Evolutionary conservation across 257 asterid genomes (phyloP), one percentile per base, ranked within the genome.

Genomic region (Plantago major): DNA sequence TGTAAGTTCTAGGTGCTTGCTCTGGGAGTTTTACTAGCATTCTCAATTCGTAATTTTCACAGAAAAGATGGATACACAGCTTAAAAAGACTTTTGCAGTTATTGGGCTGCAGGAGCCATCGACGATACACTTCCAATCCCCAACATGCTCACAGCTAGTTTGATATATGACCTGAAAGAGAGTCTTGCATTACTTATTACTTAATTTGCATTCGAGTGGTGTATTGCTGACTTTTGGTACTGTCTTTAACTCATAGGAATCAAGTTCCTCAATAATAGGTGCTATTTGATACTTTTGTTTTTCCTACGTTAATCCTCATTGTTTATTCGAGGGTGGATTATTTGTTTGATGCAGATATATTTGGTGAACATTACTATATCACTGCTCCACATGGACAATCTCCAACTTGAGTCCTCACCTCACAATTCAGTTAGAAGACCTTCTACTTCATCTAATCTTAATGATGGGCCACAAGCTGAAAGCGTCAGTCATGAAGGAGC

Each of bases 351-450:
- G 87, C 95, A 92, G 97, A 76, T 92, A 79, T 76, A 89, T 74
- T 74, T 80, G 89, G 96, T 83, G 83, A 92, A 86, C 78, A 81
- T 86, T 65, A 74, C 84, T 66, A 80, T 86, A 61, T 89, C 99
- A 58, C 95, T 89, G 60, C 78, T 92, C 57, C 81, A 89, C 73
- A 86, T 92, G 90, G 95, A 86, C 84, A 85, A 79, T 78, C 81
- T 89, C 70, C 80, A 81, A 67, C 75, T 66, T 57, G 84, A 83
- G 76, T 67, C 74, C 64, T 72, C 80, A 55, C 72, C 88, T 52
- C 62, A 59, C 73, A 83, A 83, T 76, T 80, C 74, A 69, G 64
- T 73, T 53, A 71, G 69, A 67, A 74, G 80, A 60, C 71, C 77
- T 64, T 73, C 85, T 64, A 79, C 76, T 65, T 71, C 82, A 65